phyloP scores from a whole-genome alignment of 257 asterid species.

The Solanum phureja region DNA sequence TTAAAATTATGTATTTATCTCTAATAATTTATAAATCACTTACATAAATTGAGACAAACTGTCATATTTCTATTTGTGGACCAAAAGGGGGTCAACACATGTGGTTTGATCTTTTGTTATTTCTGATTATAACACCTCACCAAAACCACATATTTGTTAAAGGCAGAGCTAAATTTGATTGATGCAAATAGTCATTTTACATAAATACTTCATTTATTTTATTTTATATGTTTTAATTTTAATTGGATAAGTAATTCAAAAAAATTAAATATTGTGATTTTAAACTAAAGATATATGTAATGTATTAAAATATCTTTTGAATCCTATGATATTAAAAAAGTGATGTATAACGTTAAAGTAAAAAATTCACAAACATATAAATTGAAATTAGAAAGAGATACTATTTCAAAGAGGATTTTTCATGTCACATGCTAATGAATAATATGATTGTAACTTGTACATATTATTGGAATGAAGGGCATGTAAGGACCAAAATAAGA shows the following conservation, averaged over 20 bases:
- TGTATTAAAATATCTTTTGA: no score
- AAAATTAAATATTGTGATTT: neutral
- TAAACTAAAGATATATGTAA: neutral
- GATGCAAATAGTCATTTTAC: neutral
- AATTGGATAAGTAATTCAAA: neutral
- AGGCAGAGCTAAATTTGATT: neutral
- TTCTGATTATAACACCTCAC: neutral
- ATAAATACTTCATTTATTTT: neutral
- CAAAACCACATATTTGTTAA: neutral
- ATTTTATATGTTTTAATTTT: neutral
- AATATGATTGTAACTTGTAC: neutral
- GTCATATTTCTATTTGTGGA: neutral
- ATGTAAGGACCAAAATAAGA: neutral
- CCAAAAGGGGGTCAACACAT: neutral
- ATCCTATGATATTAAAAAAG: neutral
- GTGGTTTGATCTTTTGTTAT: neutral
- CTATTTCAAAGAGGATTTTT: neutral
- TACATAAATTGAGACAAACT: neutral
- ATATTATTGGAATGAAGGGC: neutral
- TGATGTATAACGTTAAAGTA: neutral
- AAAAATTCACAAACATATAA: neutral
- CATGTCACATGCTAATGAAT: neutral
- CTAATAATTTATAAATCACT: neutral
- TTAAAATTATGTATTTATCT: neutral
- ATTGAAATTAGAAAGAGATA: neutral